Evolutionary conservation across 495 filamentous ascomycete species (phyloP), one percentile per base, ranked within the genome.

Genomic region (Amorphotheca resinae): DNA sequence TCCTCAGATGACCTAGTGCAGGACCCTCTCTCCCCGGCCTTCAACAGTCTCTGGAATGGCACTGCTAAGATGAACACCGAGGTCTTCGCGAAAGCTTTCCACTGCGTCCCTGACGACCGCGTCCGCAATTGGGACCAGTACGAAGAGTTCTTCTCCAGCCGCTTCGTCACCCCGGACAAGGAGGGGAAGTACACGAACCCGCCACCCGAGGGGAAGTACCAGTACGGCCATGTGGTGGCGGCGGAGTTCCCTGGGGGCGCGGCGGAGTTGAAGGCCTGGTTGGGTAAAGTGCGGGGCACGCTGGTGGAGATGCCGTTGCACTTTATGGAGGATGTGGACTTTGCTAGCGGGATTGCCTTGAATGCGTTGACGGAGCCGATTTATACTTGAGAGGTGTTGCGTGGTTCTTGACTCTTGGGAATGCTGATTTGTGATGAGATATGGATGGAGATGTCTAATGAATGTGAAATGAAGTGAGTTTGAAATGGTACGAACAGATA

Each of bases 231-330:
- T 63, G 84, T 93, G 1, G 86, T 95, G 8, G 68, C 64, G 22
- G 79, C 82, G 37, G 79, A 93, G 53, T 95, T 94, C 72, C 43
- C 70, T 53, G 52, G 68, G 4, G 65, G 88, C 63, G 50, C 46
- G 18, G 14, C 17, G 22, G 82, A 91, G 66, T 70, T 96, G 30
- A 96, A 96, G 69, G 85, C 84, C 25, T 67, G 77, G 61, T 62
- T 96, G 43, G 74, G 73, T 42, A 69, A 71, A 38, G 70, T 95
- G 11, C 78, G 78, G 50, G 89, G 89, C 0, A 85, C 74, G 11
- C 55, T 95, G 33, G 87, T 95, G 17, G 82, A 94, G 67, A 95
- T 95, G 89, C 86, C 88, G 38, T 64, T 96, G 52, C 67, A 83
- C 49, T 96, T 96, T 62, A 61, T 96, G 58, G 79, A 79, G 52